phyloP scores from a whole-genome alignment of 1,139 yeast species.

The Candida sojae region DNA sequence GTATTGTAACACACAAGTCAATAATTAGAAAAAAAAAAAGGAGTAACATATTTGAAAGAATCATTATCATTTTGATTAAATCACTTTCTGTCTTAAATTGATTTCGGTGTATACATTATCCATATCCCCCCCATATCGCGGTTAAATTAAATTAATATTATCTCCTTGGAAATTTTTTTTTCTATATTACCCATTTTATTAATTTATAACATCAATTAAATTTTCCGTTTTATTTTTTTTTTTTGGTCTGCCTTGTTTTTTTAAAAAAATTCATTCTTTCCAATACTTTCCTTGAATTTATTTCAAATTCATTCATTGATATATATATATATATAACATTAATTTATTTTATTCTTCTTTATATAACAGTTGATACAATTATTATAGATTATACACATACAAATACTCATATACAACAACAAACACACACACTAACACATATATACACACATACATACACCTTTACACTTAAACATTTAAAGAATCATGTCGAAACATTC shows the following conservation, averaged over 20 bases:
- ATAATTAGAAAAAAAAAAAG: too few relatives aligned
- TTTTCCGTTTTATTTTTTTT: not conserved
- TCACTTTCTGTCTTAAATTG: too few relatives aligned
- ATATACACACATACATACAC: not conserved
- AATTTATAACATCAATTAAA: too few relatives aligned
- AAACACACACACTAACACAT: not conserved
- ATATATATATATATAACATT: not conserved
- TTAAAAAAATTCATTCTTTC: not conserved
- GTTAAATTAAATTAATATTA: too few relatives aligned
- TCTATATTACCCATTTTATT: not conserved
- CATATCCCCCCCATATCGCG: too few relatives aligned
- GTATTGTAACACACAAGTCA: too few relatives aligned
- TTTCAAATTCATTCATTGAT: not conserved
- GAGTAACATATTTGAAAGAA: too few relatives aligned
- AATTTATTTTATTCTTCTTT: not conserved
- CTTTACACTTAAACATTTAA: not conserved
- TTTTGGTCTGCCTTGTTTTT: not conserved
- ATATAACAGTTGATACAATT: too few relatives aligned
- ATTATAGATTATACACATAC: too few relatives aligned
- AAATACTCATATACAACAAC: not conserved
- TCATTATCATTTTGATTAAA: too few relatives aligned
- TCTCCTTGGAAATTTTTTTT: not conserved
- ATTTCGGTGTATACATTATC: too few relatives aligned
- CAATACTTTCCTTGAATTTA: not conserved
- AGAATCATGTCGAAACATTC: slow-evolving; percentile 3